Percentiles rank a stretch among this genome's conserved stretches.
Conservation (phyloP, 352 stramenopile genomes). For the Globisporangium irregulare region DNA sequence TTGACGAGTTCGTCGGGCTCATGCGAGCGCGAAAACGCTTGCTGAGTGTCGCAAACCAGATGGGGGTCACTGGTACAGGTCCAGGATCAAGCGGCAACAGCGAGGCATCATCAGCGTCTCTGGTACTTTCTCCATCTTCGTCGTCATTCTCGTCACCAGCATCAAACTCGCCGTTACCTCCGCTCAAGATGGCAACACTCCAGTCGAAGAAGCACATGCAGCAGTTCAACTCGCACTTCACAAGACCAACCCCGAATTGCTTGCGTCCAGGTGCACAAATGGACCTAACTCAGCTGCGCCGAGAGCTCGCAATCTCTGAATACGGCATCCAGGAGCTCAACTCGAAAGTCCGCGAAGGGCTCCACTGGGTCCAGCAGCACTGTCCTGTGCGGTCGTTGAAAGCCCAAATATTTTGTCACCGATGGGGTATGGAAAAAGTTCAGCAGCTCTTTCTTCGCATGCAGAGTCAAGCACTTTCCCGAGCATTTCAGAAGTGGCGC, state of each 20-base stretch:
- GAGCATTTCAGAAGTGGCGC: conserved; percentile 69
- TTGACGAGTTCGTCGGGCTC: conserved; percentile 73
- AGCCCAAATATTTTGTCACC: conserved; percentile 82
- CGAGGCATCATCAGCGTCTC: not conserved
- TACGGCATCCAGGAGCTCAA: conserved; percentile 77
- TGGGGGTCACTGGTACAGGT: conserved; percentile 46
- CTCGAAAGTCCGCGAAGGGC: conserved; percentile 64
- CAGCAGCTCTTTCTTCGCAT: conserved; percentile 66
- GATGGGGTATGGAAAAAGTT: conserved; percentile 85
- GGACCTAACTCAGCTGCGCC: conserved; percentile 55
- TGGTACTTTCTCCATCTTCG: not conserved
- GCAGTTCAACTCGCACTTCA: conserved; percentile 43
- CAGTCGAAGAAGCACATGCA: conserved; percentile 47
- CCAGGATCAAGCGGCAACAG: conserved; percentile 12
- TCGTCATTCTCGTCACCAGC: conserved; percentile 12
- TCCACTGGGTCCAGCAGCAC: conserved; percentile 86
- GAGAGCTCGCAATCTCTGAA: conserved; percentile 78
- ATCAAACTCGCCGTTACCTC: conserved; percentile 36
- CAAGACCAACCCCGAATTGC: conserved; percentile 51
- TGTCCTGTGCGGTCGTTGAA: conserved; percentile 78
- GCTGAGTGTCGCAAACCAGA: conserved; percentile 61
- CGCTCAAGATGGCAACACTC: conserved; percentile 49
- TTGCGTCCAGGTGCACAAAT: conserved; percentile 46
- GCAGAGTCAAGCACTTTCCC: conserved; percentile 60
- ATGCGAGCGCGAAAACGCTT: conserved; percentile 80